Evolutionary conservation across 257 asterid species (phyloP), one percentile per base, ranked within the genome.

Genomic region (Linaria vulgaris): DNA sequence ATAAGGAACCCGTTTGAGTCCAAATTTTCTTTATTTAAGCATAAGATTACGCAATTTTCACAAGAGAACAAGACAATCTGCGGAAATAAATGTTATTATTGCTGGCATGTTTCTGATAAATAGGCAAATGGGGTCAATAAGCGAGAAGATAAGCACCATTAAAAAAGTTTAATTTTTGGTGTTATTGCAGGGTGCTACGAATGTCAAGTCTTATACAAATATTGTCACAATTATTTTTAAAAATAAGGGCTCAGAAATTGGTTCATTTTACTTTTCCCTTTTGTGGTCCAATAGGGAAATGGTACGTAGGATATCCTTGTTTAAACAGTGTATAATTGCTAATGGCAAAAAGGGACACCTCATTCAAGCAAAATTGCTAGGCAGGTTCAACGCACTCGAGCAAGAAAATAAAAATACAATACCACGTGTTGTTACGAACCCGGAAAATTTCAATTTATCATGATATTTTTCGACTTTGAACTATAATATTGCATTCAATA

Each of bases 21-120:
- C 19, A 37, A n/a, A 61, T 38, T 60, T 38, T 34, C 41, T 59
- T 68, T 58, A n/a, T n/a, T 41, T 9, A 56, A 12, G 27, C 30
- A 24, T 49, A 58, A 39, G 39, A 39, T 16, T 50, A 23, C 19
- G 43, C 24, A 65, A 9, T 27, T 65, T 43, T 31, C 64, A 43
- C 22, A 38, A 12, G 12, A 8, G 56, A 50, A 65, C 61, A 45
- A 71, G 59, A 65, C 68, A 51, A 58, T 59, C 21, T 51, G 76
- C 64, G 27, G 38, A 59, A 65, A 12, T 19, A 17, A 1, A 4
- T 51, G 68, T 30, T 44, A 59, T 27, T 51, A n/a, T 22, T 64
- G 51, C 41, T 67, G 61, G 48, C 38, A 15, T 61, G 61, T 49
- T 61, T 59, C 61, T 21, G 16, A 62, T 49, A 61, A 54, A 13